Conservation (phyloP, 495 filamentous ascomycete species). For the Bryoglossum gracile region DNA sequence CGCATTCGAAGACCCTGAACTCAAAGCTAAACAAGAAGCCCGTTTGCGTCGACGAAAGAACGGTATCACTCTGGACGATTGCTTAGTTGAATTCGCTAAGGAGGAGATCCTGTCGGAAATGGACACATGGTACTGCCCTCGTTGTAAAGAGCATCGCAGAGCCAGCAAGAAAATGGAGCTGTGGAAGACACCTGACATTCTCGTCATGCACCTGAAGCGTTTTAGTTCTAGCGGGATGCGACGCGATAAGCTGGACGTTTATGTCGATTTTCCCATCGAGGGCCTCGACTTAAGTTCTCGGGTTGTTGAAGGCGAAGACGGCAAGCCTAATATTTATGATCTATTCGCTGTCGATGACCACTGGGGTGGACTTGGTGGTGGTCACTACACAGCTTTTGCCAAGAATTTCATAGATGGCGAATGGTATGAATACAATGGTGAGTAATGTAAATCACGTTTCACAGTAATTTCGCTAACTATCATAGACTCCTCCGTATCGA, state of each 20-base stretch:
- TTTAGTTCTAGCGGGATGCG: conserved; percentile 73
- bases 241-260: conserved; percentile 81
- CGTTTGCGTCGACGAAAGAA: conserved; percentile 56
- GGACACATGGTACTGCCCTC: conserved; percentile 93
- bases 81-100: conserved; percentile 87
- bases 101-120: conserved; percentile 87
- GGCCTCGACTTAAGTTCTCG: conserved; percentile 72
- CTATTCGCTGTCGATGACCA: conserved; percentile 94
- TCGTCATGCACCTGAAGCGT: conserved; percentile 90
- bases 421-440: conserved; percentile 97
- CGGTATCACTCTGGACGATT: conserved; percentile 82
- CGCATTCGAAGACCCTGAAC: conserved; percentile 55
- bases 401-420: conserved; percentile 79
- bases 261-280: conserved; percentile 89
- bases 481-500: conserved; percentile 62
- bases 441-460: conserved; percentile 25
- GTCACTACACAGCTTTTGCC: conserved; percentile 90
- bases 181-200: conserved; percentile 91
- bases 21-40: conserved; percentile 51
- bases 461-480: conserved; percentile 19
- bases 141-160: conserved; percentile 86
- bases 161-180: conserved; percentile 95
- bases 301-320: conserved; percentile 69
- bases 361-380: conserved; percentile 82
- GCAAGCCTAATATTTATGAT: conserved; percentile 79